Evolutionary conservation across 1,284 basidiomycete species (phyloP).

Genomic region (Trichosporon sp.): DNA sequence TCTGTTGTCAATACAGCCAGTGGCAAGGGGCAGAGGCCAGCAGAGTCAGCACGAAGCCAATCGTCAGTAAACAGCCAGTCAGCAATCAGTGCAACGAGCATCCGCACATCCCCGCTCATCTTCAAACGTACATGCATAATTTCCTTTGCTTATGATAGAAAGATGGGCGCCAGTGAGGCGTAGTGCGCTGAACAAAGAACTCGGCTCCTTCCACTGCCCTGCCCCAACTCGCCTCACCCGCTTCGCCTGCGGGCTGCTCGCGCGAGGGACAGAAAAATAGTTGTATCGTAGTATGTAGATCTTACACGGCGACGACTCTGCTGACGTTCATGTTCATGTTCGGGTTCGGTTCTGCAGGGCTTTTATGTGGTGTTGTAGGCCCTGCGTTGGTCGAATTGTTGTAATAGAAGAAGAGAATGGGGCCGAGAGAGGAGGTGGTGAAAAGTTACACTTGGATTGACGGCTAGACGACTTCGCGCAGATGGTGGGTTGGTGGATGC

Average conservation of each 20-base stretch:
- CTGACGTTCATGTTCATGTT: neutral
- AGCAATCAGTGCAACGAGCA: neutral
- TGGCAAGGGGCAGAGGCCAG: no score
- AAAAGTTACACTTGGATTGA: neutral
- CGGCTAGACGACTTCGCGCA: neutral
- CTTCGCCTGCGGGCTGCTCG: no score
- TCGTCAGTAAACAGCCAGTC: neutral
- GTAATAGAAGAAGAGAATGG: neutral
- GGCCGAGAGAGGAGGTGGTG: neutral
- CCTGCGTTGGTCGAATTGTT: neutral
- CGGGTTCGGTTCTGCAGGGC: neutral
- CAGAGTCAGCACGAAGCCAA: neutral
- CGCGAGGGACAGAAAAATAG: neutral
- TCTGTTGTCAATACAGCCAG: no score
- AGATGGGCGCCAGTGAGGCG: neutral
- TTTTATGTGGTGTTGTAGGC: no score
- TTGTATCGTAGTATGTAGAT: neutral
- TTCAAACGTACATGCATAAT: constrained; percentile 2
- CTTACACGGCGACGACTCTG: neutral
- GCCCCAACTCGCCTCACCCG: neutral
- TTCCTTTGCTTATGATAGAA: constrained; percentile 3
- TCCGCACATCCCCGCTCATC: no score
- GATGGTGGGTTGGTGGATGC: neutral
- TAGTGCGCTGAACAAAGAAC: neutral
- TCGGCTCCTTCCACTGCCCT: neutral